Conservation (phyloP, 495 filamentous ascomycete species). For the Tuber indicum region DNA sequence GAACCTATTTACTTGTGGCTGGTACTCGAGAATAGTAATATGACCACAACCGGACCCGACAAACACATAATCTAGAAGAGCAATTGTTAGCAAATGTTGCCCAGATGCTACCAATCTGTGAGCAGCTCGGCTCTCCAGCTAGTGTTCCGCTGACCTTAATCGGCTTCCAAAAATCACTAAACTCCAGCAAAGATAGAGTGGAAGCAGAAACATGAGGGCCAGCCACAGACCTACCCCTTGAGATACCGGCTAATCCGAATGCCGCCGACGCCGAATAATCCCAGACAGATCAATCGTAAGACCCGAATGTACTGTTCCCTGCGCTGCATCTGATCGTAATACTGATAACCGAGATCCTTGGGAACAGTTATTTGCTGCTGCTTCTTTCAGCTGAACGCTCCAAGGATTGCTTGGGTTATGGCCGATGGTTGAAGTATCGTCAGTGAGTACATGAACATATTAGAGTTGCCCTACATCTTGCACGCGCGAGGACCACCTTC, state of each 20-base stretch:
- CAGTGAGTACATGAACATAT: slow-evolving; percentile 95
- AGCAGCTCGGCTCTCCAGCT: slow-evolving; percentile 8
- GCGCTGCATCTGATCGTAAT: slow-evolving; percentile 72
- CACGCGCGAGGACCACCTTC: no score
- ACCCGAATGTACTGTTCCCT: slow-evolving; percentile 76
- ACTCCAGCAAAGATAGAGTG: slow-evolving; percentile 62
- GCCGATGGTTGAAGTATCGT: slow-evolving; percentile 87
- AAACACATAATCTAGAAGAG: slow-evolving; percentile 81
- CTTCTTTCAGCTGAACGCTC: slow-evolving; percentile 88
- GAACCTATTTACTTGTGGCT: slow-evolving; percentile 78
- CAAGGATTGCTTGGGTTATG: slow-evolving; percentile 80
- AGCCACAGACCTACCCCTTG: slow-evolving; percentile 72
- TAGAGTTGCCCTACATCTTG: slow-evolving; percentile 87
- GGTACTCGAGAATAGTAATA: slow-evolving; percentile 88
- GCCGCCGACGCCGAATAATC: slow-evolving; percentile 81
- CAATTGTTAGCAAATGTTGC: slow-evolving; percentile 55
- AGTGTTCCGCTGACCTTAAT: slow-evolving; percentile 39
- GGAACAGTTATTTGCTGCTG: slow-evolving; percentile 92
- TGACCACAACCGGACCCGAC: slow-evolving; percentile 91
- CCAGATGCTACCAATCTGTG: slow-evolving; percentile 11
- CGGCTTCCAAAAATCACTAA: slow-evolving; percentile 76
- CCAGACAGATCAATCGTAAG: slow-evolving; percentile 93
- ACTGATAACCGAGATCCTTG: slow-evolving; percentile 85
- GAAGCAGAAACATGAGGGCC: slow-evolving; percentile 30
- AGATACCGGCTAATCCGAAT: slow-evolving; percentile 85